Conservation (phyloP, 495 filamentous ascomycete species). For the Annulohypoxylon maeteangense region DNA sequence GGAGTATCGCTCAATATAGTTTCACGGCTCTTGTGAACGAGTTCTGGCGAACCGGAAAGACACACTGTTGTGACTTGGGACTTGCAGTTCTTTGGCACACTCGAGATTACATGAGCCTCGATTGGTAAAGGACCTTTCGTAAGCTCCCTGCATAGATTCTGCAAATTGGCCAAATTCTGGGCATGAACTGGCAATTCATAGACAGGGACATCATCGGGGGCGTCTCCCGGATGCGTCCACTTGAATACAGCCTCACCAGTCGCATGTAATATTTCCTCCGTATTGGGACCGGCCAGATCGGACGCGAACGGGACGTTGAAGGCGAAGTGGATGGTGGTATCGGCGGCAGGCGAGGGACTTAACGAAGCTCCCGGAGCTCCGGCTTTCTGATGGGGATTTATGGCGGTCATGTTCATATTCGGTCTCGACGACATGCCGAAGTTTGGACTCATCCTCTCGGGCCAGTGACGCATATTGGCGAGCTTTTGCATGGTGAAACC, state of each 20-base stretch:
- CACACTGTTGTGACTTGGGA: constrained; percentile 90
- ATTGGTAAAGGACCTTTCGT: constrained; percentile 73
- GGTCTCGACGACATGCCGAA: constrained; percentile 79
- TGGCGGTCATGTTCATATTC: constrained; percentile 75
- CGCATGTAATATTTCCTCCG: constrained; percentile 90
- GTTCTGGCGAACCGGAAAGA: constrained; percentile 83
- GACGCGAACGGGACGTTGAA: constrained; percentile 97
- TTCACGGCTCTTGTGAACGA: constrained; percentile 84
- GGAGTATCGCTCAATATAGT: constrained; percentile 87
- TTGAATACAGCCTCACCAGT: constrained; percentile 81
- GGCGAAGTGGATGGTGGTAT: constrained; percentile 75
- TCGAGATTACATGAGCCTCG: constrained; percentile 83
- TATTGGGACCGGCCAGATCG: constrained; percentile 87
- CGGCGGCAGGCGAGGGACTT: constrained; percentile 70
- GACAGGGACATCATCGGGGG: constrained; percentile 80
- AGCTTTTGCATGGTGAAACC: constrained; percentile 86
- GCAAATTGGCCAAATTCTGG: constrained; percentile 80
- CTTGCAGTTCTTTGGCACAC: constrained; percentile 78
- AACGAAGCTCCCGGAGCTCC: constrained; percentile 69
- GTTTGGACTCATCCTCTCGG: constrained; percentile 85
- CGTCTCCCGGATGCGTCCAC: constrained; percentile 92
- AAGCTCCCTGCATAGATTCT: constrained; percentile 80
- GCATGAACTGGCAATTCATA: constrained; percentile 90
- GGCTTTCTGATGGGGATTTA: constrained; percentile 76
- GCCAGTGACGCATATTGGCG: constrained; percentile 87